These are phyloP conservation scores for Bromus sterilis DNA, from an alignment of 176 grass and related monocot genomes.

Conservation along the genomic window DNA sequence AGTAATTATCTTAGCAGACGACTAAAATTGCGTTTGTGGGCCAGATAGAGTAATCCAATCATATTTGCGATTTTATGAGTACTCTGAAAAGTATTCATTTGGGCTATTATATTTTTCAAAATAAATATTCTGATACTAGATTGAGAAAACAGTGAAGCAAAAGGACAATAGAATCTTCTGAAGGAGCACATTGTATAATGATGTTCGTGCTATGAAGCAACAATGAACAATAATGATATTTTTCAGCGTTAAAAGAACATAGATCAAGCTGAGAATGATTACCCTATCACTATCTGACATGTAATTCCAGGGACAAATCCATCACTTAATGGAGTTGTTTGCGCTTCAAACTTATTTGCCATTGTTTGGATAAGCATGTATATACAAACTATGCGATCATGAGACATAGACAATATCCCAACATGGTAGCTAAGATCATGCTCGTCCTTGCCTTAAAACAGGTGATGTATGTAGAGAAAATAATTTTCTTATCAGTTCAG, in stretches of 20 bases:
- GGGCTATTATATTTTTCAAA: neutral
- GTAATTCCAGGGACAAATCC: slow-evolving; percentile 72
- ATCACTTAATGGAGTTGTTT: slow-evolving; percentile 61
- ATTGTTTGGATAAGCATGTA: neutral
- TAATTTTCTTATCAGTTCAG: neutral
- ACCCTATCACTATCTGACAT: slow-evolving; percentile 71
- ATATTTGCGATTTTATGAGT: neutral
- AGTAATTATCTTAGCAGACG: neutral
- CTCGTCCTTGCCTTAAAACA: neutral
- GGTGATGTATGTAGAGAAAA: neutral
- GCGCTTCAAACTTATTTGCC: slow-evolving; percentile 41
- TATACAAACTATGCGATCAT: neutral
- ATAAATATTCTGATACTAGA: neutral
- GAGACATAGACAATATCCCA: neutral
- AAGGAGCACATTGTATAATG: neutral
- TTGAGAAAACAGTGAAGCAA: neutral
- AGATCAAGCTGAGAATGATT: slow-evolving; percentile 14
- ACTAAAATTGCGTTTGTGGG: neutral
- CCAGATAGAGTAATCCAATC: neutral
- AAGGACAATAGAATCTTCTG: neutral
- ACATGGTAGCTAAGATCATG: neutral
- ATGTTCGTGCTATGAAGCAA: neutral
- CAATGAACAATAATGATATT: neutral
- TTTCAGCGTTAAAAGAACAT: neutral
- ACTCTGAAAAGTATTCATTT: neutral